Evolutionary conservation across 495 filamentous ascomycete species (phyloP).

Genomic region (Aspergillus haitiensis): DNA sequence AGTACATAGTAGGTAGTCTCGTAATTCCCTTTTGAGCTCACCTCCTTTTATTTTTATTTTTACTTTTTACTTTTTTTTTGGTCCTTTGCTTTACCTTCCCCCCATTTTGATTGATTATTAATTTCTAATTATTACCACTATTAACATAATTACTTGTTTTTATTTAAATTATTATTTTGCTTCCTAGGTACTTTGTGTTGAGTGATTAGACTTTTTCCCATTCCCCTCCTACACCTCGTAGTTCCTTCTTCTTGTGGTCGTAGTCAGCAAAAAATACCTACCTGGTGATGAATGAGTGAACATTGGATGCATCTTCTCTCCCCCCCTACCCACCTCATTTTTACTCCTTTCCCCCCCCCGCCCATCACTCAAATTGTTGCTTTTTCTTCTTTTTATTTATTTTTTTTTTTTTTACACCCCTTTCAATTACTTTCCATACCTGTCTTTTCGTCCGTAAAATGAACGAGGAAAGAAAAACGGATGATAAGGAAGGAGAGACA

Average conservation of each 20-base stretch:
- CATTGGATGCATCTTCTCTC: neutral
- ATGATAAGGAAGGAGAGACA: neutral
- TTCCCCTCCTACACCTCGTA: neutral
- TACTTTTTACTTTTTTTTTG: conserved; percentile 10
- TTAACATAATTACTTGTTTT: conserved; percentile 7
- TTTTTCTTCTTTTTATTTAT: neutral
- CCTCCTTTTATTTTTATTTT: conserved; percentile 14
- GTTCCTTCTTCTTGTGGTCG: neutral
- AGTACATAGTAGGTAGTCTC: too few species aligned
- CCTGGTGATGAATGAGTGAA: too few species aligned
- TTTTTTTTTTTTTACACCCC: neutral
- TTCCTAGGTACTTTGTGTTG: neutral
- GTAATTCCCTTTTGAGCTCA: neutral
- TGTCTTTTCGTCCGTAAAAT: too few species aligned
- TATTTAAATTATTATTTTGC: neutral
- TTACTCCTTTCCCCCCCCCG: too few species aligned
- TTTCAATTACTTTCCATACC: neutral
- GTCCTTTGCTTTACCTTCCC: neutral
- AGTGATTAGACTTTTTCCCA: neutral
- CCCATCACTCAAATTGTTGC: neutral
- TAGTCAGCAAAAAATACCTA: too few species aligned
- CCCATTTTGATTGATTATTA: neutral
- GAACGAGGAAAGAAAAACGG: neutral
- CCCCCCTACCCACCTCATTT: neutral
- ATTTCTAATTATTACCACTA: conserved; percentile 6